These are phyloP conservation scores for Hypoxylon intermedium DNA, from an alignment of 495 filamentous ascomycete genomes.

Conservation along the genomic window DNA sequence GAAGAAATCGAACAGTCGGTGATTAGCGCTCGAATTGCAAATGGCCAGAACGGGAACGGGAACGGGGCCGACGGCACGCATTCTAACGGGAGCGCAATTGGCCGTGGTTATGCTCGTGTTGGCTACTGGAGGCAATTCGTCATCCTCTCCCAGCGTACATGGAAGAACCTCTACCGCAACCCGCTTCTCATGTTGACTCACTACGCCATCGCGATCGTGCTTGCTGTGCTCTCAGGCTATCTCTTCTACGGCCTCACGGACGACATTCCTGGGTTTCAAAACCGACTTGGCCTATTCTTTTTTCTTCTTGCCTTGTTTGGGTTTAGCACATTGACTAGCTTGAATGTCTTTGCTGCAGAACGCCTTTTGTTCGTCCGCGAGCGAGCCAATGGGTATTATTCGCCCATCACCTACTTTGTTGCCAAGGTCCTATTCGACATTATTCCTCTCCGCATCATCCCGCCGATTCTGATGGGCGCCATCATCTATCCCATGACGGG, in stretches of 20 bases:
- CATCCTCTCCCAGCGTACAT: slow-evolving; percentile 89
- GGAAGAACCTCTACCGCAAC: slow-evolving; percentile 97
- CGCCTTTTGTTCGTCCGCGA: slow-evolving; percentile 92
- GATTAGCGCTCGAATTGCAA: slow-evolving; percentile 64
- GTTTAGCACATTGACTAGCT: slow-evolving; percentile 91
- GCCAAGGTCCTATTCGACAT: slow-evolving; percentile 96
- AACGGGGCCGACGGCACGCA: slow-evolving; percentile 62
- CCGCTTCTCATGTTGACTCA: slow-evolving; percentile 99
- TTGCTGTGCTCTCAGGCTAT: slow-evolving; percentile 92
- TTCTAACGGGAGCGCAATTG: slow-evolving; percentile 59
- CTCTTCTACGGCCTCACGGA: slow-evolving; percentile 96
- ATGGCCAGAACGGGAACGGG: slow-evolving; percentile 66
- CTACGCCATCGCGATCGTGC: slow-evolving; percentile 95
- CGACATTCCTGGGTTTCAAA: slow-evolving; percentile 97
- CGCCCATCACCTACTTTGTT: slow-evolving; percentile 94
- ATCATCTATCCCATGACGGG: slow-evolving; percentile 99
- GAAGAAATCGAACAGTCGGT: slow-evolving; percentile 80
- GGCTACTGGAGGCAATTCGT: slow-evolving; percentile 80
- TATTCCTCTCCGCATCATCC: slow-evolving; percentile 89
- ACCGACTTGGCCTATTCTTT: slow-evolving; percentile 97
- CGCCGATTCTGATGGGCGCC: slow-evolving; percentile 93
- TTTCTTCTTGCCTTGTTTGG: slow-evolving; percentile 95
- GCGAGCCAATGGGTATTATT: slow-evolving; percentile 95
- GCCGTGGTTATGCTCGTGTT: slow-evolving; percentile 81
- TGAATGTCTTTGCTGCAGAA: slow-evolving; percentile 94